phyloP scores from a whole-genome alignment of 2,329 filamentous ascomycete species.

The Penicillium sp. region DNA sequence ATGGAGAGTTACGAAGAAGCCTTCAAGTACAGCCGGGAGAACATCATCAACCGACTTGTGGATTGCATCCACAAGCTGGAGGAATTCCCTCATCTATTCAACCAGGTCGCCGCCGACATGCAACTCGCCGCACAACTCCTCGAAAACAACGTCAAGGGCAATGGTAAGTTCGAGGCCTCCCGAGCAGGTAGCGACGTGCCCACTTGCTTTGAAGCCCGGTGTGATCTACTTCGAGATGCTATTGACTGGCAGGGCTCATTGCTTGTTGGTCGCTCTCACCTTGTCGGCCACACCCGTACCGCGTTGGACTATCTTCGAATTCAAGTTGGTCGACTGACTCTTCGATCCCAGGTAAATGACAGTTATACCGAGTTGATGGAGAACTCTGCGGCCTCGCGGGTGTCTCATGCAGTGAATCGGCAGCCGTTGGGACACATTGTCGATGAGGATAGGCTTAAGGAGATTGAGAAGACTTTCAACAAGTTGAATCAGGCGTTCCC shows the following conservation, averaged over 20 bases:
- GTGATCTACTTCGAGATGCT: not conserved
- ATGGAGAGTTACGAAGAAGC: not conserved
- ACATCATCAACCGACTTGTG: constrained; percentile 3
- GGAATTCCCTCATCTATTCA: not conserved
- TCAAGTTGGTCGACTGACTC: not conserved
- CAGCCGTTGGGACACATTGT: not conserved
- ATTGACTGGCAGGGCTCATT: not conserved
- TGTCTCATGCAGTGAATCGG: not conserved
- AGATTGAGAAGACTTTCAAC: not conserved
- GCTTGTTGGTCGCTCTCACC: not conserved
- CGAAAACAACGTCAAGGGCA: not conserved
- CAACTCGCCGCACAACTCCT: not conserved
- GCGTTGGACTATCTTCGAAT: not conserved
- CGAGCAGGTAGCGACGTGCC: not conserved
- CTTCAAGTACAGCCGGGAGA: not conserved
- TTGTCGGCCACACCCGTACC: not conserved
- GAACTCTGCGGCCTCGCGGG: not conserved
- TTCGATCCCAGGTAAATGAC: not conserved
- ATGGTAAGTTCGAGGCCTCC: not conserved
- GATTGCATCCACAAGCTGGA: not conserved
- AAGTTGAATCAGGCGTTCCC: not conserved
- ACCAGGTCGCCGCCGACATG: not conserved
- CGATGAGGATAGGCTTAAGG: not conserved
- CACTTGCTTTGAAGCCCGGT: not conserved
- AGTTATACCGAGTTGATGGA: not conserved